Conservation (phyloP, 2,329 filamentous ascomycete genomes). For the Fusarium vanettenii region DNA sequence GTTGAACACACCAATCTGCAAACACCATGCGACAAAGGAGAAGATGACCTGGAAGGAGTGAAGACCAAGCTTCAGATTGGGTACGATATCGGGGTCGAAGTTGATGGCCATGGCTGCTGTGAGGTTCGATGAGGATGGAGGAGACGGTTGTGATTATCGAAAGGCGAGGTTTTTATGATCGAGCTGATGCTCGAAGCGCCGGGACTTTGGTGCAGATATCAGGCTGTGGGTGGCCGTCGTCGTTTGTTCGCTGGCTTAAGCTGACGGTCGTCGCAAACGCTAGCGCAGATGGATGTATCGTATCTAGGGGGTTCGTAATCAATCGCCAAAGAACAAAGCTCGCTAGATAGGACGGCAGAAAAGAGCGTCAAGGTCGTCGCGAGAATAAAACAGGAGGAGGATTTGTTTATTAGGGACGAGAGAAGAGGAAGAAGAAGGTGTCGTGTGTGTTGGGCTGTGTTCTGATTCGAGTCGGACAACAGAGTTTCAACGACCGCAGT, state of each 20-base stretch:
- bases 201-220: neutral
- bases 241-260: conserved; percentile 29
- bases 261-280: conserved; percentile 31
- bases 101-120: conserved; percentile 59
- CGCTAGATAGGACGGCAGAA: conserved; percentile 12
- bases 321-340: conserved; percentile 16
- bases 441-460: conserved; percentile 17
- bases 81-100: conserved; percentile 65
- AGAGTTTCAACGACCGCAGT: conserved; percentile 19
- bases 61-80: conserved; percentile 66
- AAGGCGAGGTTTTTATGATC: neutral
- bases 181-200: neutral
- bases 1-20: conserved; percentile 70
- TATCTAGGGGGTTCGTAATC: conserved; percentile 18
- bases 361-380: conserved; percentile 16
- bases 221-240: conserved; percentile 5
- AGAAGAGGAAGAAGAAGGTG: neutral
- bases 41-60: conserved; percentile 67
- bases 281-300: conserved; percentile 10
- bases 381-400: neutral
- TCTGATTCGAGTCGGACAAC: conserved; percentile 2
- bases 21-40: conserved; percentile 66
- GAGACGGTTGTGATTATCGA: neutral
- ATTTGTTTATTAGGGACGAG: conserved; percentile 13
- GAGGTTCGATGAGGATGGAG: neutral